Percentiles rank a stretch among this genome's conserved stretches.
Conservation (phyloP, 2,329 filamentous ascomycete species). For the Fonsecaea monophora region DNA sequence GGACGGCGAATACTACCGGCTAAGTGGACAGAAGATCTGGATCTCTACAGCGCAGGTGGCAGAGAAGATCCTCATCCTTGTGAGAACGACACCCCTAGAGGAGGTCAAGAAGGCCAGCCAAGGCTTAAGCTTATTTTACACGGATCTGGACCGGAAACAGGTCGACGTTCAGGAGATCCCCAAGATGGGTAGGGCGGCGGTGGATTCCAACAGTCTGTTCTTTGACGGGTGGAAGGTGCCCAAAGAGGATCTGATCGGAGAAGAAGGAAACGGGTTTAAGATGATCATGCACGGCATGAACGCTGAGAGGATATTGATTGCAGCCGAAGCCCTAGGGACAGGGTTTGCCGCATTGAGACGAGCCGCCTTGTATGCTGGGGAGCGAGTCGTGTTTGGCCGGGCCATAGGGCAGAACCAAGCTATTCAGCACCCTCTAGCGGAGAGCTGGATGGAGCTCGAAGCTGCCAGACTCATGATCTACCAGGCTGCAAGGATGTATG, state of each 20-base stretch:
- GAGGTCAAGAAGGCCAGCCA: slow-evolving; percentile 52
- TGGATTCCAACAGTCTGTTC: slow-evolving; percentile 54
- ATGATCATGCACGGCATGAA: slow-evolving; percentile 53
- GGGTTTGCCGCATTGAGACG: slow-evolving; percentile 54
- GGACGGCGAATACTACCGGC: slow-evolving; percentile 43
- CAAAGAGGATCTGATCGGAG: slow-evolving; percentile 48
- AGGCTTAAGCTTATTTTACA: slow-evolving; percentile 56
- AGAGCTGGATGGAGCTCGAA: slow-evolving; percentile 67
- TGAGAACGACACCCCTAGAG: slow-evolving; percentile 51
- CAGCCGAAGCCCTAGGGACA: slow-evolving; percentile 52
- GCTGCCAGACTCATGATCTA: slow-evolving; percentile 67
- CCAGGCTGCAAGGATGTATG: slow-evolving; percentile 65
- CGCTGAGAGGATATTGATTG: slow-evolving; percentile 48
- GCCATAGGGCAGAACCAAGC: slow-evolving; percentile 67
- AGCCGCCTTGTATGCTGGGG: slow-evolving; percentile 56
- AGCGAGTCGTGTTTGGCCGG: slow-evolving; percentile 61
- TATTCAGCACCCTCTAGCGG: slow-evolving; percentile 65
- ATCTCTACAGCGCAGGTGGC: slow-evolving; percentile 55
- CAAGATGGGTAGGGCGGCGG: slow-evolving; percentile 55
- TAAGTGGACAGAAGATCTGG: slow-evolving; percentile 55
- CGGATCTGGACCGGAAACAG: slow-evolving; percentile 47
- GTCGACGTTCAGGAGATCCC: slow-evolving; percentile 54
- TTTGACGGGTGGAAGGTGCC: slow-evolving; percentile 55
- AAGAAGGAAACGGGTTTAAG: slow-evolving; percentile 55
- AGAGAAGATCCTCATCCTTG: slow-evolving; percentile 54